Conservation (phyloP, 495 filamentous ascomycete species). For the Cryomyces minteri region DNA sequence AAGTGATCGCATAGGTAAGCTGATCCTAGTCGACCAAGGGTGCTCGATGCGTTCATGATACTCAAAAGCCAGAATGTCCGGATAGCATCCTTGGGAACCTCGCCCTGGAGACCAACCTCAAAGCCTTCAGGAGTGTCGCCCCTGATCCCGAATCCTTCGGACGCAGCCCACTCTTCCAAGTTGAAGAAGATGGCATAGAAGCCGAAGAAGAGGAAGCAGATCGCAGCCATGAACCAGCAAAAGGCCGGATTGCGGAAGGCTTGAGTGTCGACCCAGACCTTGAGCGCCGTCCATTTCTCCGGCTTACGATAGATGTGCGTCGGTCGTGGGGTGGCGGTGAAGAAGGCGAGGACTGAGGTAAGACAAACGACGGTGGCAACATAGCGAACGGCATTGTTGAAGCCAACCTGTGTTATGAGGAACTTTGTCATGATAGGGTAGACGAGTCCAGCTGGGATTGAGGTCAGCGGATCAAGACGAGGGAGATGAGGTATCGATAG, state of each 20-base stretch:
- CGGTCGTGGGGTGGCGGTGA: conserved; percentile 19
- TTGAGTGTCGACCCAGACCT: conserved; percentile 17
- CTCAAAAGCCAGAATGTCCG: conserved; percentile 23
- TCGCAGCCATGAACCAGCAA: conserved; percentile 14
- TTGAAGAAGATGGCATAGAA: conserved; percentile 28
- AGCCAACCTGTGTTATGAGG: conserved; percentile 16
- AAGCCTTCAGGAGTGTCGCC: conserved; percentile 3
- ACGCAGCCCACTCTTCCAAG: conserved; percentile 26
- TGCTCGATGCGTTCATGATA: conserved; percentile 24
- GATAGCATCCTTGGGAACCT: conserved; percentile 13
- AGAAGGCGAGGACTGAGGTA: conserved; percentile 15
- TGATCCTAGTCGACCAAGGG: conserved; percentile 19
- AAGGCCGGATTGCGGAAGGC: conserved; percentile 20
- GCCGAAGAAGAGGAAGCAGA: conserved; percentile 23
- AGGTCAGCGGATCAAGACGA: neutral
- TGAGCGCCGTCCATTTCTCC: conserved; percentile 4
- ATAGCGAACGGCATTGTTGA: conserved; percentile 15
- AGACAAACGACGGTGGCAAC: conserved; percentile 14
- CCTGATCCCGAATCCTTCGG: conserved; percentile 16
- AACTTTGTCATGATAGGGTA: conserved; percentile 22
- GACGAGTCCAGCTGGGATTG: conserved; percentile 12
- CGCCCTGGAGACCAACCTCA: neutral
- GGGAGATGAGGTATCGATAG: too few relatives aligned
- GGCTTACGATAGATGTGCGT: conserved; percentile 7
- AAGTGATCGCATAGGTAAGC: conserved; percentile 12